Evolutionary conservation across 768 basidiomycete genomes (phyloP).

Genomic region (Mycena albidolilacea): DNA sequence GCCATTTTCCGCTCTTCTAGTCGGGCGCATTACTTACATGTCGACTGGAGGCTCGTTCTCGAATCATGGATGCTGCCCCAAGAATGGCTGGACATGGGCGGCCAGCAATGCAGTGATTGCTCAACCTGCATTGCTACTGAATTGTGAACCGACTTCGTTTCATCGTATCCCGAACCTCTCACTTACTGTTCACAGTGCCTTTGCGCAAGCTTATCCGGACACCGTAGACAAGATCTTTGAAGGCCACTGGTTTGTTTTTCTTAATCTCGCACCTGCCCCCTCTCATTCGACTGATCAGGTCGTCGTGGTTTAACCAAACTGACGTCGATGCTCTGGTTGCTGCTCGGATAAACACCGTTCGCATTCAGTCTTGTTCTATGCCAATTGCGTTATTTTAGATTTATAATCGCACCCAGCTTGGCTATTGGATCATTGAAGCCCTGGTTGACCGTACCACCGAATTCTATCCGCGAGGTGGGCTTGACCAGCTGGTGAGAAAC

Average conservation of each 20-base stretch:
- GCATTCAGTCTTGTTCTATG: conserved; percentile 61
- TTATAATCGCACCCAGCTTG: conserved; percentile 62
- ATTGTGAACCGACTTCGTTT: conserved; percentile 60
- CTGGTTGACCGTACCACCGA: conserved; percentile 75
- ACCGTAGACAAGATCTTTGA: conserved; percentile 73
- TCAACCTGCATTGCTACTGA: conserved; percentile 76
- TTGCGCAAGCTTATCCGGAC: conserved; percentile 71
- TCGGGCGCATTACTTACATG: neutral
- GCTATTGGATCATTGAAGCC: conserved; percentile 86
- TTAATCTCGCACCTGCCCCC: neutral
- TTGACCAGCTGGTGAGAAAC: conserved; percentile 70
- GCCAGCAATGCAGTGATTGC: conserved; percentile 72
- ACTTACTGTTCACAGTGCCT: conserved; percentile 57
- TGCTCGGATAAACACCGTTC: conserved; percentile 81
- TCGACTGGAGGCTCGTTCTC: conserved; percentile 67
- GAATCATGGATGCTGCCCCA: conserved; percentile 89
- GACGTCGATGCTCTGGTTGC: conserved; percentile 69
- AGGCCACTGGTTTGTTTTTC: conserved; percentile 68
- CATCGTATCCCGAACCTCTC: neutral
- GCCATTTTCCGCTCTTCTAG: conserved; percentile 46
- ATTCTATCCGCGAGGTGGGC: conserved; percentile 79
- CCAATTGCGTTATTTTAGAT: conserved; percentile 43
- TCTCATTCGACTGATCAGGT: conserved; percentile 52
- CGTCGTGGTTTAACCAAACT: conserved; percentile 78
- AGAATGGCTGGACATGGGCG: conserved; percentile 85